Evolutionary conservation across 2,329 filamentous ascomycete genomes (phyloP).

Genomic region (Amphichorda felina): DNA sequence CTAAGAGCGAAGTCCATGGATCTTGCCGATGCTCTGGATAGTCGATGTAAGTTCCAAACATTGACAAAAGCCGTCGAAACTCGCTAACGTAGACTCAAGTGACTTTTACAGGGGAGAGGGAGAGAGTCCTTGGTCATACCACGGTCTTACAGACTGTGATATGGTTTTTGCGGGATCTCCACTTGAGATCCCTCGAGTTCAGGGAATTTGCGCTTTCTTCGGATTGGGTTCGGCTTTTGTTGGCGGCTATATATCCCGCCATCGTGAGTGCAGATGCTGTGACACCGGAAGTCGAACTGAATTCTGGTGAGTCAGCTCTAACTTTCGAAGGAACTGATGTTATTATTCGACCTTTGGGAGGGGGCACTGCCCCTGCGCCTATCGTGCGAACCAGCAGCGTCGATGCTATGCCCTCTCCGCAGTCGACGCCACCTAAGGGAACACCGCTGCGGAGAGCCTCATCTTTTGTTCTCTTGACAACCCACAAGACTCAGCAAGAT

Average conservation of each 20-base stretch:
- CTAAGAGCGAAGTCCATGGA: slow-evolving; percentile 51
- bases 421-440: slow-evolving; percentile 36
- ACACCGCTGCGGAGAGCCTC: slow-evolving; percentile 67
- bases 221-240: slow-evolving; percentile 68
- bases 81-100: slow-evolving; percentile 9
- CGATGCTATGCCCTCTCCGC: slow-evolving; percentile 33
- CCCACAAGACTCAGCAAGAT: slow-evolving; percentile 46
- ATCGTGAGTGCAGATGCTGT: slow-evolving; percentile 79
- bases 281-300: slow-evolving; percentile 74
- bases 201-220: slow-evolving; percentile 72
- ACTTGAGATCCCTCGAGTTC: slow-evolving; percentile 65
- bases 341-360: slow-evolving; percentile 60
- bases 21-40: slow-evolving; percentile 46
- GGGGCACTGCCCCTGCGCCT: slow-evolving; percentile 39
- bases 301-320: slow-evolving; percentile 67
- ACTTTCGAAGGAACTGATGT: slow-evolving; percentile 82
- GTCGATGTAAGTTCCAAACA: slow-evolving; percentile 29
- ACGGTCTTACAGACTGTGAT: slow-evolving; percentile 64
- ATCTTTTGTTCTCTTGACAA: slow-evolving; percentile 80
- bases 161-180: slow-evolving; percentile 67
- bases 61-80: background rate
- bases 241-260: slow-evolving; percentile 75
- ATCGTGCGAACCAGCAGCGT: slow-evolving; percentile 62
- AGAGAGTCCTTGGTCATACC: slow-evolving; percentile 38
- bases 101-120: slow-evolving; percentile 23